Evolutionary conservation across 2,329 filamentous ascomycete species (phyloP).

Genomic region (Aaosphaeria arxii): DNA sequence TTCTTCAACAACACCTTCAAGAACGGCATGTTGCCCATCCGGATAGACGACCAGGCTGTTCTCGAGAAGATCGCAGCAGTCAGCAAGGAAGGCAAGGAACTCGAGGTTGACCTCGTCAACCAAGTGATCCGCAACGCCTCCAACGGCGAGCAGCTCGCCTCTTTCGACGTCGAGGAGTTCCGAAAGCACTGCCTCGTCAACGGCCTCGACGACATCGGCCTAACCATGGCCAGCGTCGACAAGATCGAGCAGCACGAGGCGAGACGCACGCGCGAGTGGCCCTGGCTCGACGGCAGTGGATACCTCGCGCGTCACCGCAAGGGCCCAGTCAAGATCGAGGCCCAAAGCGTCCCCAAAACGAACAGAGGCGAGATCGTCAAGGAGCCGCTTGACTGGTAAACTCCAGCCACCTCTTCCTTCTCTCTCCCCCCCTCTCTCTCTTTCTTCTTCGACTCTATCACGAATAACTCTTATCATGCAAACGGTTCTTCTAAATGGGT

Average conservation of each 20-base stretch:
- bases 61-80: slow-evolving; percentile 72
- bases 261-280: slow-evolving; percentile 72
- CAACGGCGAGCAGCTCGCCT: slow-evolving; percentile 68
- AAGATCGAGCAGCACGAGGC: slow-evolving; percentile 83
- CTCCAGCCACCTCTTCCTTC: too few species aligned
- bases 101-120: slow-evolving; percentile 85
- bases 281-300: slow-evolving; percentile 85
- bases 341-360: slow-evolving; percentile 76
- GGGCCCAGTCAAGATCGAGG: slow-evolving; percentile 61
- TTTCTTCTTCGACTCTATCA: too few species aligned
- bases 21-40: slow-evolving; percentile 95
- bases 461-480: too few species aligned
- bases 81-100: slow-evolving; percentile 73
- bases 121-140: slow-evolving; percentile 77
- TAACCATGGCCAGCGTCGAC: slow-evolving; percentile 88
- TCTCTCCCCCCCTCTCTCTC: too few species aligned
- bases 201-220: slow-evolving; percentile 90
- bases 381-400: slow-evolving; percentile 86
- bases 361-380: slow-evolving; percentile 80
- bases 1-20: slow-evolving; percentile 99
- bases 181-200: slow-evolving; percentile 91
- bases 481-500: too few species aligned
- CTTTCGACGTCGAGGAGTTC: slow-evolving; percentile 89
- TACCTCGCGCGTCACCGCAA: slow-evolving; percentile 64
- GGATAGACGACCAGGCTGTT: slow-evolving; percentile 64